Conservation (phyloP, 352 stramenopile genomes). For the Phytophthora sp. region DNA sequence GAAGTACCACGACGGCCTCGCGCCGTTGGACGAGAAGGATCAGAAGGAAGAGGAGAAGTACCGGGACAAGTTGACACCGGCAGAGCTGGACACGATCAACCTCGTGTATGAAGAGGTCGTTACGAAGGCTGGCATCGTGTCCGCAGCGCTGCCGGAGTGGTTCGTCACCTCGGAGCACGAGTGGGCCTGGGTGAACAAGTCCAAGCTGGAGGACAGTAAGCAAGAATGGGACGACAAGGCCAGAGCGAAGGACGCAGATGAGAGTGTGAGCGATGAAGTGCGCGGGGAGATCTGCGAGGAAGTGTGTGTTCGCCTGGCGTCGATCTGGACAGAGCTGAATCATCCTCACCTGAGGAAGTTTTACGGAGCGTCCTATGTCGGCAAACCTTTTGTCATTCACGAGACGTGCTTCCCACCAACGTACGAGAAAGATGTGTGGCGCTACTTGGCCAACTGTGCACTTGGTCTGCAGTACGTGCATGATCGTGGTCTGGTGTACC, state of each 20-base stretch:
- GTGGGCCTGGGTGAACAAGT: constrained; percentile 34
- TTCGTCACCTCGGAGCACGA: constrained; percentile 39
- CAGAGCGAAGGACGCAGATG: constrained; percentile 9
- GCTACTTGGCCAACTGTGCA: constrained; percentile 27
- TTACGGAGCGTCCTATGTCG: constrained; percentile 37
- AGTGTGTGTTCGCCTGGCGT: constrained; percentile 24
- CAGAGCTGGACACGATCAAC: constrained; percentile 29
- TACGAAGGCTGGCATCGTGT: constrained; percentile 23
- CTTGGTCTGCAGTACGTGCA: constrained; percentile 44
- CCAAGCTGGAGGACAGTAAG: constrained; percentile 30
- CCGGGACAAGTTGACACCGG: constrained; percentile 28
- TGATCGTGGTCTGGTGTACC: constrained; percentile 35
- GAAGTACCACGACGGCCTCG: constrained; percentile 30
- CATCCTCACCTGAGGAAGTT: constrained; percentile 41
- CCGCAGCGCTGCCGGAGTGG: constrained; percentile 30
- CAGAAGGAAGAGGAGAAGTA: constrained; percentile 31
- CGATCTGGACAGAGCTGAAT: constrained; percentile 36
- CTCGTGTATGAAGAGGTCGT: constrained; percentile 37
- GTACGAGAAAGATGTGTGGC: constrained; percentile 34
- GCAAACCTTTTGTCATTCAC: constrained; percentile 41
- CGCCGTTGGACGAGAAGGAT: constrained; percentile 19
- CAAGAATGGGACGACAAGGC: constrained; percentile 17
- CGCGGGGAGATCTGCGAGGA: constrained; percentile 26
- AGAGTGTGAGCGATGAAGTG: constrained; percentile 16
- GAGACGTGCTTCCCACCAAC: constrained; percentile 30